phyloP scores from a whole-genome alignment of 106 monocot genomes.

The Acanthochlamys bracteata region DNA sequence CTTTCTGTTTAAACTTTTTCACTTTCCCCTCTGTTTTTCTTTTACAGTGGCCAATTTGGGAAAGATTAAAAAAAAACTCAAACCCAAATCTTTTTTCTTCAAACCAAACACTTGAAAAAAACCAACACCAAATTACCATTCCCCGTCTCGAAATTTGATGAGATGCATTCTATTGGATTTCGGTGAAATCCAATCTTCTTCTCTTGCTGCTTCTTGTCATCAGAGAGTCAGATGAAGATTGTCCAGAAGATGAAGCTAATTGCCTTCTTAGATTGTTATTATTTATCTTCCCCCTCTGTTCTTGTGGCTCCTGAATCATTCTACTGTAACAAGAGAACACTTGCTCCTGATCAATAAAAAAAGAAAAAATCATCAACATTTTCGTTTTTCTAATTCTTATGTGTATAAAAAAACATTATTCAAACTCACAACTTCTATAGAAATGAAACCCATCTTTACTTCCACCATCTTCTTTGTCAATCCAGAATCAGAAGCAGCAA shows the following conservation, averaged over 20 bases:
- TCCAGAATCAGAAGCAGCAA: slow-evolving; percentile 35
- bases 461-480: slow-evolving; percentile 37
- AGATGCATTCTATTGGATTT: slow-evolving; percentile 6
- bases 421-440: slow-evolving; percentile 47
- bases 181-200: slow-evolving; percentile 29
- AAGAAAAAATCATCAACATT: neutral
- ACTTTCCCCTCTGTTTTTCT: neutral
- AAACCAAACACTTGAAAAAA: slow-evolving; percentile 3
- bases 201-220: slow-evolving; percentile 29
- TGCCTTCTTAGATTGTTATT: slow-evolving; percentile 11
- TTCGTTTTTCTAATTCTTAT: too few species aligned
- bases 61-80: slow-evolving; percentile 13
- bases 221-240: slow-evolving; percentile 3
- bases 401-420: too few species aligned
- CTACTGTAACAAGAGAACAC: slow-evolving; percentile 41
- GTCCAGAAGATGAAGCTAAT: slow-evolving; percentile 10
- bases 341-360: neutral
- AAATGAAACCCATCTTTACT: slow-evolving; percentile 26
- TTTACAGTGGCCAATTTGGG: slow-evolving; percentile 8
- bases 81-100: slow-evolving; percentile 14
- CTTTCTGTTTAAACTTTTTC: slow-evolving; percentile 3
- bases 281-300: slow-evolving; percentile 19
- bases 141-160: neutral
- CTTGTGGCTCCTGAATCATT: slow-evolving; percentile 47
- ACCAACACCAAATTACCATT: neutral